Evolutionary conservation across 257 asterid species (phyloP).

Genomic region (Ajuga chamaepitys): DNA sequence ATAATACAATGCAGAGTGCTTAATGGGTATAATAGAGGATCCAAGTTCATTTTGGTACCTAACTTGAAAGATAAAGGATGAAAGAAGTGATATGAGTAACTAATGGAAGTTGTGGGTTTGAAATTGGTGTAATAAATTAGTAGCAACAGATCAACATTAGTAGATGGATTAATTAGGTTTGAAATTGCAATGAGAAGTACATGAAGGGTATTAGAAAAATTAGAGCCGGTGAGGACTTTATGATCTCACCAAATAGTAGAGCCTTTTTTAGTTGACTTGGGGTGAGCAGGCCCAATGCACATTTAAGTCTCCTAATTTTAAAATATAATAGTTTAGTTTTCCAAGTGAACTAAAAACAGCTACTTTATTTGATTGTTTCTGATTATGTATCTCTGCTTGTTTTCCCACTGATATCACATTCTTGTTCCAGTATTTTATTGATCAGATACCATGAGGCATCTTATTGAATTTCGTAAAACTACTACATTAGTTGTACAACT

Average conservation of each 20-base stretch:
- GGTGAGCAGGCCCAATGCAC: conserved; percentile 31
- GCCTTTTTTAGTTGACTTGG: conserved; percentile 48
- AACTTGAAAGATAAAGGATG: too few species aligned
- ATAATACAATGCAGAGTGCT: too few species aligned
- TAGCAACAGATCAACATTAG: conserved; percentile 22
- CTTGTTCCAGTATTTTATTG: conserved; percentile 7
- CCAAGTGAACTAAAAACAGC: conserved; percentile 17
- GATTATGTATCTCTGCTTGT: neutral
- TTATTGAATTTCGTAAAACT: too few species aligned
- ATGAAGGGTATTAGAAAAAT: neutral
- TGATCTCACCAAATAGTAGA: conserved; percentile 29
- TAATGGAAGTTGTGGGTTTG: conserved; percentile 23
- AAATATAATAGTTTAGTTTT: conserved; percentile 17
- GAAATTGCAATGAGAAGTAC: conserved; percentile 15
- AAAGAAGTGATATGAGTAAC: neutral
- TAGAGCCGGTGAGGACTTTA: conserved; percentile 16
- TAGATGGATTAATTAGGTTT: conserved; percentile 15
- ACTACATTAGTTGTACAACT: too few species aligned
- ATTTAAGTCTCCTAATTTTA: conserved; percentile 33
- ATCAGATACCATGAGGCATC: conserved; percentile 38
- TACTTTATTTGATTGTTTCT: neutral
- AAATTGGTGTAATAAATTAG: conserved; percentile 30
- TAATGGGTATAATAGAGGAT: too few species aligned
- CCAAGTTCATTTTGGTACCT: too few species aligned
- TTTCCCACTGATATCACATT: conserved; percentile 18